A percentile compares a stretch with the other conserved stretches of the same genome.
These are phyloP conservation scores for Asterophora parasitica DNA, from an alignment of 768 basidiomycete species.

Conservation along the genomic window DNA sequence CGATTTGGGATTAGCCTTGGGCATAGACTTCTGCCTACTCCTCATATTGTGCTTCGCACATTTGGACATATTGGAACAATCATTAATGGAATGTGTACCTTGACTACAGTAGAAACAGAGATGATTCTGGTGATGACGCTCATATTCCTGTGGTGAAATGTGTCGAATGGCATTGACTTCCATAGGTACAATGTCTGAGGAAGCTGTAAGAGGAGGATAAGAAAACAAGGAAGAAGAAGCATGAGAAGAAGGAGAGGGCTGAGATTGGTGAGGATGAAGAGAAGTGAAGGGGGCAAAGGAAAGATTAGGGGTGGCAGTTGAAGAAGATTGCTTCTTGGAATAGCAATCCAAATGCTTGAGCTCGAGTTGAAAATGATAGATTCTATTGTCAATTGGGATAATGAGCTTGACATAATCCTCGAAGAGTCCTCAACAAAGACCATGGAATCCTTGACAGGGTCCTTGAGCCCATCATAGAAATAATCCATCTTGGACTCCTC, in stretches of 20 bases:
- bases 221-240: conserved; percentile 1
- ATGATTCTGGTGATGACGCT: conserved; percentile 17
- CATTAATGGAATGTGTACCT: conserved; percentile 21
- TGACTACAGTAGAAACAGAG: conserved; percentile 34
- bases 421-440: conserved; percentile 3
- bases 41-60: too few species aligned
- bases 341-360: not conserved
- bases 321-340: not conserved
- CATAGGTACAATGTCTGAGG: conserved; percentile 24
- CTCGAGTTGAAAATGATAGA: conserved; percentile 17
- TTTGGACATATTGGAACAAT: conserved; percentile 21
- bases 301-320: too few species aligned
- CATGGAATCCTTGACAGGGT: not conserved
- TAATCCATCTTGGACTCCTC: too few species aligned
- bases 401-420: conserved; percentile 16
- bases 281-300: not conserved
- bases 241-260: not conserved
- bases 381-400: conserved; percentile 23
- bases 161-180: conserved; percentile 24
- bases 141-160: conserved; percentile 24
- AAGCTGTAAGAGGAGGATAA: too few species aligned
- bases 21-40: too few species aligned
- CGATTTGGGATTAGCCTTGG: not conserved
- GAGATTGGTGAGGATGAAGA: not conserved
- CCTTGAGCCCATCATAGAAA: too few species aligned